phyloP scores from a whole-genome alignment of 2,329 filamentous ascomycete genomes.

The Fusarium ramigenum region DNA sequence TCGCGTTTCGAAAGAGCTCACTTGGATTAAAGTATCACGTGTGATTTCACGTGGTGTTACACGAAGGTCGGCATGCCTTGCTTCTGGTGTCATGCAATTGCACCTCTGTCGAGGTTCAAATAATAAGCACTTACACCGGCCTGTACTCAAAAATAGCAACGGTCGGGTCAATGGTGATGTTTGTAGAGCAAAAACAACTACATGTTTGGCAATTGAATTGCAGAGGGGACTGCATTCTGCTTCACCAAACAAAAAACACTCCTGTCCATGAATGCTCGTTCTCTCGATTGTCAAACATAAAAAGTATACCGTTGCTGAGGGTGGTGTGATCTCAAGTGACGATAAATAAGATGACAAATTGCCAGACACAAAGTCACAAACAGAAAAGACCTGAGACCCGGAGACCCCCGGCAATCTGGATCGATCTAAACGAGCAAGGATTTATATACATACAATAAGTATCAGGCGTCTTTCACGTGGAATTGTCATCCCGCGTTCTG shows the following conservation, averaged over 20 bases:
- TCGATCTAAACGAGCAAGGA: neutral
- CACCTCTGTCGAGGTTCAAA: neutral
- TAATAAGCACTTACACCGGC: neutral
- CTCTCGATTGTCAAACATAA: neutral
- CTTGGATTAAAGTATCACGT: neutral
- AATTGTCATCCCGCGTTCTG: neutral
- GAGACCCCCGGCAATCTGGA: neutral
- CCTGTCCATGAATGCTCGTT: accelerated
- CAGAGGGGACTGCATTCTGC: accelerated
- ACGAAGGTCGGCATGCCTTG: neutral
- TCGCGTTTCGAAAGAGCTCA: neutral
- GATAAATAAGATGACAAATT: neutral
- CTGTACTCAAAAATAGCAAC: neutral
- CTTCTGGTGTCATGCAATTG: neutral
- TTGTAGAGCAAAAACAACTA: neutral
- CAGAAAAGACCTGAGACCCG: neutral
- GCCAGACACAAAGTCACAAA: neutral
- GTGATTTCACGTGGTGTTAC: neutral
- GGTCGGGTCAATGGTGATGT: neutral
- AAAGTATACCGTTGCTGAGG: neutral
- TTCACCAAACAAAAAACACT: accelerated
- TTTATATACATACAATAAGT: neutral
- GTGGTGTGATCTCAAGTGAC: neutral
- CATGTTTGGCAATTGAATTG: neutral
- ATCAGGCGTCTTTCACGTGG: neutral